Evolutionary conservation across 1,139 yeast genomes (phyloP).

Genomic region (Saccharomycopsis crataegensis): DNA sequence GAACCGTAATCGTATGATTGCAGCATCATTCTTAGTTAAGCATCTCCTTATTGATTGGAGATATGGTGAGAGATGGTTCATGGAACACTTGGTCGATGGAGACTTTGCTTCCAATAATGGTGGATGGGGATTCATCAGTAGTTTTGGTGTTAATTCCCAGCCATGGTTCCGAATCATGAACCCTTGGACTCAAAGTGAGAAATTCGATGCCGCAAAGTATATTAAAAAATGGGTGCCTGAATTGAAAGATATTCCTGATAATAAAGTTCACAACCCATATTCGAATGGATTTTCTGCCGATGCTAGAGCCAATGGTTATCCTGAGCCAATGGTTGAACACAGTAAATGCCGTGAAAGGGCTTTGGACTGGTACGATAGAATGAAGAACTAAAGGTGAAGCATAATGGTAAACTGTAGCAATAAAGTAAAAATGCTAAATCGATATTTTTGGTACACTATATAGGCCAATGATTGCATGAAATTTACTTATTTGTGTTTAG

Average conservation of each 20-base stretch:
- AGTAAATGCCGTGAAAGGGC: conserved; percentile 33
- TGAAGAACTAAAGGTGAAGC: conserved; percentile 21
- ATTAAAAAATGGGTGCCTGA: conserved; percentile 48
- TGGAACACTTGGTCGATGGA: conserved; percentile 41
- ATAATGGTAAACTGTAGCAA: too few relatives aligned
- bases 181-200: conserved; percentile 43
- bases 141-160: conserved; percentile 47
- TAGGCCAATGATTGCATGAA: too few relatives aligned
- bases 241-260: conserved; percentile 27
- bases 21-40: conserved; percentile 44
- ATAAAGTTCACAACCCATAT: conserved; percentile 35
- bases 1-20: conserved; percentile 48
- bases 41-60: conserved; percentile 49
- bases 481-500: too few relatives aligned
- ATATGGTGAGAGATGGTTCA: conserved; percentile 45
- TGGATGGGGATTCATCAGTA: conserved; percentile 51
- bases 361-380: conserved; percentile 33
- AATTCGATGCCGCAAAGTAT: conserved; percentile 41
- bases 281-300: conserved; percentile 22
- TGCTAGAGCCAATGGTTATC: conserved; percentile 27
- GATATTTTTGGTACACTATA: too few relatives aligned
- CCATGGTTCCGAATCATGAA: conserved; percentile 51
- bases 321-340: conserved; percentile 38
- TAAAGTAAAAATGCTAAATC: too few relatives aligned
- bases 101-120: conserved; percentile 49